Evolutionary conservation across 805 yeast species (phyloP), one percentile per base, ranked within the genome.

Genomic region (Suhomyces sp.): DNA sequence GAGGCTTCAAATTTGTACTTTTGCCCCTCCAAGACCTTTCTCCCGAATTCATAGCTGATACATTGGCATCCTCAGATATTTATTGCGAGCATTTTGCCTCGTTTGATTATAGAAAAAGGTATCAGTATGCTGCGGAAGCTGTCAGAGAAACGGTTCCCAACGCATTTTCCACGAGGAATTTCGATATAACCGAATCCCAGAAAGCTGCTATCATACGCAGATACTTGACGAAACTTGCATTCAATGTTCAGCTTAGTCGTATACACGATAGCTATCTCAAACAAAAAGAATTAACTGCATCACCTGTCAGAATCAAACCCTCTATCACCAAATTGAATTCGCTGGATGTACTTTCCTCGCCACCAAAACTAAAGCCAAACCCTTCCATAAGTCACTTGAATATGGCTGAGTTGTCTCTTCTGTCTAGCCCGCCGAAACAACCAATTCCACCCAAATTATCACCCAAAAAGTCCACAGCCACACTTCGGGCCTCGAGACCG

Each of bases 211-310:
- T 86, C 27, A 79, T 86, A 13, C 54, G 69, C 24, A 65, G 64
- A 8, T 87, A 82, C 61, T 68, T 86, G 29, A 71, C 68, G 19
- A 76, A 70, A 46, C 60, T 86, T 47, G 88, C 88, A 13, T 78
- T 82, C 50, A 76, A 80, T 52, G 82, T 86, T 13, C 92, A 87
- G 66, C 81, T 85, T n/a, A 82, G 81, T 9, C 68, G 92, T 47
- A 79, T 87, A 9, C 85, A 79, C 65, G 80, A 78, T 24, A 70
- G 65, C 51, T 61, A 62, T 49, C 40, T 64, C 12, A 66, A 62
- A 49, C 49, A 33, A 35, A n/a, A 19, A 6, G 49, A 47, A 15
- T 35, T 24, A 5, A 13, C 29, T 6, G 6, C 23, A 5, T 44
- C 47, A 6, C 38, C 40, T 10, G 15, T 33, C 48, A 44, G 35